A percentile compares a stretch with the other conserved stretches of the same genome.
phyloP scores from a whole-genome alignment of 2,329 filamentous ascomycete species.

The Penicillium rolfsii region DNA sequence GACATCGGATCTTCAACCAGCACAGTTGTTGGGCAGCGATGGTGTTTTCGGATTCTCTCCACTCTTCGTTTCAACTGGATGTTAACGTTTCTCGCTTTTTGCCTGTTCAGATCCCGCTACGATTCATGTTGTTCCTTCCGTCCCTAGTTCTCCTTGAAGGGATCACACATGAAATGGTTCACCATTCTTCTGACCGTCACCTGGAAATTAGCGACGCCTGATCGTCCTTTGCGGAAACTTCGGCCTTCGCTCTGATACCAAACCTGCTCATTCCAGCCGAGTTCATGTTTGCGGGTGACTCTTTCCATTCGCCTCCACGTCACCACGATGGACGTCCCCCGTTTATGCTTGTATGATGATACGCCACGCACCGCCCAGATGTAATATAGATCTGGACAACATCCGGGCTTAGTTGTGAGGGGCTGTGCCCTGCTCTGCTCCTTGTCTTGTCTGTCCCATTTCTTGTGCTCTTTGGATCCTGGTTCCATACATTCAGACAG shows the following conservation, averaged over 20 bases:
- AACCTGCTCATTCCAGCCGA: neutral
- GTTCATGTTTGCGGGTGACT: neutral
- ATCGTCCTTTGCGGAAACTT: neutral
- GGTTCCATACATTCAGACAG: conserved; percentile 1
- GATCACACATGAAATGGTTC: conserved; percentile 1
- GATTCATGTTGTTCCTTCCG: conserved; percentile 24
- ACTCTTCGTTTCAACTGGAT: conserved; percentile 2
- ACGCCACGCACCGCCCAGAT: conserved; percentile 19
- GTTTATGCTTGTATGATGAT: conserved; percentile 28
- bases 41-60: neutral
- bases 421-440: conserved; percentile 5
- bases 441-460: conserved; percentile 6
- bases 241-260: conserved; percentile 5
- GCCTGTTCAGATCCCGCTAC: conserved; percentile 22
- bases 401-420: conserved; percentile 19
- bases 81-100: conserved; percentile 22
- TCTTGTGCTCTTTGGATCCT: neutral
- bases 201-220: neutral
- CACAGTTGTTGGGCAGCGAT: neutral
- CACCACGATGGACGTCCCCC: conserved; percentile 16
- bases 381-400: conserved; percentile 8
- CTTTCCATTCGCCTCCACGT: neutral
- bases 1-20: neutral
- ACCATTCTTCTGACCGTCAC: conserved; percentile 8
- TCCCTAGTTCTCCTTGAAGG: conserved; percentile 27